Evolutionary conservation across 352 stramenopile genomes (phyloP).

Genomic region (Pythium aquatile): DNA sequence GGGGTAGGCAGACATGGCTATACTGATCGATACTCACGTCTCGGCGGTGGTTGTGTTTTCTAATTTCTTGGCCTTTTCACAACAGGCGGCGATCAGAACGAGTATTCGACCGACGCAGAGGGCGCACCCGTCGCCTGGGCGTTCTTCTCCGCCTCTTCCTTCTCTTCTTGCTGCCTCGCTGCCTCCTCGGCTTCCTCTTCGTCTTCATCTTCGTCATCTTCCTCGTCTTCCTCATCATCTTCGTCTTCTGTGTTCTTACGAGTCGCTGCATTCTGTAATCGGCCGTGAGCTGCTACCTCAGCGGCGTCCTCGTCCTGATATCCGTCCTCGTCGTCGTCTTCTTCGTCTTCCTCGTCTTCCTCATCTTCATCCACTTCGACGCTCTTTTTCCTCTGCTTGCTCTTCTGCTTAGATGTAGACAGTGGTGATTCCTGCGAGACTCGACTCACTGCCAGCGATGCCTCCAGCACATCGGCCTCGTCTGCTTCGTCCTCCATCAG

Average conservation of each 20-base stretch:
- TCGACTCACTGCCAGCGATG: constrained; percentile 12
- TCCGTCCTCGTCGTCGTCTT: constrained; percentile 17
- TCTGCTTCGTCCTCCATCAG: constrained; percentile 19
- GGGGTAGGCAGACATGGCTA: too few relatives aligned
- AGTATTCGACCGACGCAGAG: constrained; percentile 22
- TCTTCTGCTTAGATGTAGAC: not conserved
- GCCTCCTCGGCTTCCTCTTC: constrained; percentile 41
- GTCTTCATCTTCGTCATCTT: constrained; percentile 39
- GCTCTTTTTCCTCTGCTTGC: constrained; percentile 1
- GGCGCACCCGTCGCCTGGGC: not conserved
- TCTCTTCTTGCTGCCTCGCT: constrained; percentile 27
- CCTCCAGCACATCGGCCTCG: constrained; percentile 13
- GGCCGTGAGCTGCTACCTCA: constrained; percentile 25
- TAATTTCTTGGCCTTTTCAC: too few relatives aligned
- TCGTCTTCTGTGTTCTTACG: constrained; percentile 16
- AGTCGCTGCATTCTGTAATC: constrained; percentile 7
- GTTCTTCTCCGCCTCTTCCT: not conserved
- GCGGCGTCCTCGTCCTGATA: constrained; percentile 26
- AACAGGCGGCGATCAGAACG: constrained; percentile 16
- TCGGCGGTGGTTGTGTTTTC: too few relatives aligned
- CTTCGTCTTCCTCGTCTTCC: constrained; percentile 10
- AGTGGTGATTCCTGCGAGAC: not conserved
- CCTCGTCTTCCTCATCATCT: constrained; percentile 27
- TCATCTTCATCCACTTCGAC: constrained; percentile 1
- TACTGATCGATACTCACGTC: too few relatives aligned